phyloP scores from a whole-genome alignment of 768 basidiomycete genomes.

The Asterophora lycoperdoides region DNA sequence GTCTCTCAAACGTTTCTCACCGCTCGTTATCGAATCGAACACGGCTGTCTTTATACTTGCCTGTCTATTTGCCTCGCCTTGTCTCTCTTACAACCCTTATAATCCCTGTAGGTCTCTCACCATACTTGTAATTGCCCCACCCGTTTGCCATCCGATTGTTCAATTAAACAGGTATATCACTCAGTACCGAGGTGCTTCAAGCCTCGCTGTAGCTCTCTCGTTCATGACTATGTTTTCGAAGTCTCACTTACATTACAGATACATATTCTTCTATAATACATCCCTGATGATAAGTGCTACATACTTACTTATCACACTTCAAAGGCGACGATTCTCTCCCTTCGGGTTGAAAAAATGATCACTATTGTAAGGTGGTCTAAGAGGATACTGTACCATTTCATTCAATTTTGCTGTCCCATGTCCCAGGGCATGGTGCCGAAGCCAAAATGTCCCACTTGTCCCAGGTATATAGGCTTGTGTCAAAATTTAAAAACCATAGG shows the following conservation, averaged over 20 bases:
- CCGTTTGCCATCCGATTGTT: not conserved
- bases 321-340: too few relatives aligned
- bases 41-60: conserved; percentile 3
- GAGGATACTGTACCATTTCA: too few relatives aligned
- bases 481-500: too few relatives aligned
- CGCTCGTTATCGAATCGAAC: conserved; percentile 8
- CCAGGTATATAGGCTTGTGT: too few relatives aligned
- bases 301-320: not conserved
- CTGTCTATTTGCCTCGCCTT: not conserved
- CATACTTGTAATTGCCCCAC: conserved; percentile 1
- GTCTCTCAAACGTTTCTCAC: conserved; percentile 6
- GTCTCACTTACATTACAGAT: not conserved
- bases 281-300: not conserved
- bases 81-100: not conserved
- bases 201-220: conserved; percentile 4
- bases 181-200: not conserved
- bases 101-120: conserved; percentile 1
- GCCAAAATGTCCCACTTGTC: too few relatives aligned
- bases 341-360: too few relatives aligned
- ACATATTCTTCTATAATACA: conserved; percentile 7
- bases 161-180: conserved; percentile 1
- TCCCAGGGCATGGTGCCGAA: too few relatives aligned
- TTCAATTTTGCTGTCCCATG: too few relatives aligned
- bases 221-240: not conserved
- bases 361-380: too few relatives aligned